Percentiles rank a stretch among this genome's conserved stretches.
Conservation (phyloP, 441 rosid species). For the Euphorbia celastroides region DNA sequence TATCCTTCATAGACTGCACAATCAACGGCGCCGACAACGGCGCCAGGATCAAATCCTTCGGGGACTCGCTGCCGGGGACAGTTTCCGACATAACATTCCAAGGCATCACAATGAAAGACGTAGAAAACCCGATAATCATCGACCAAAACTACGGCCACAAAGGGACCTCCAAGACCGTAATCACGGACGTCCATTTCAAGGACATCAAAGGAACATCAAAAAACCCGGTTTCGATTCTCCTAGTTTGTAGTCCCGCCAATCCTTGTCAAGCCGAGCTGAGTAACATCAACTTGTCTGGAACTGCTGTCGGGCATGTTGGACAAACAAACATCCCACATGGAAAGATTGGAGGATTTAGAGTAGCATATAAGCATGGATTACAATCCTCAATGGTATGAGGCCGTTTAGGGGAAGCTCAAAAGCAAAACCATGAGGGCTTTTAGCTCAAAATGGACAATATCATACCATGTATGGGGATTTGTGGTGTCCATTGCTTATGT, state of each 20-base stretch:
- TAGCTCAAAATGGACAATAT: too few relatives aligned
- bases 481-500: too few relatives aligned
- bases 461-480: too few relatives aligned
- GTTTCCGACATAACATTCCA: conserved; percentile 43
- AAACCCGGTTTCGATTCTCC: conserved; percentile 27
- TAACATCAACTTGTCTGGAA: conserved; percentile 30
- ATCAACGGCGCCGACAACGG: conserved; percentile 41
- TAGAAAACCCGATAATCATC: conserved; percentile 64
- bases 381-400: too few relatives aligned
- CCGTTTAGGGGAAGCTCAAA: too few relatives aligned
- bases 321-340: too few relatives aligned
- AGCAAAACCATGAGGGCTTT: too few relatives aligned
- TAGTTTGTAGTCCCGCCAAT: conserved; percentile 35
- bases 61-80: conserved; percentile 47
- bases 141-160: conserved; percentile 36
- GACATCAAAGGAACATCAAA: conserved; percentile 57
- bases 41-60: conserved; percentile 74
- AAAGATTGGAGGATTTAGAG: too few relatives aligned
- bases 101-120: conserved; percentile 54
- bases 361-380: too few relatives aligned
- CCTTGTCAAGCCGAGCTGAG: conserved; percentile 47
- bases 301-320: too few relatives aligned
- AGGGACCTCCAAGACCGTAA: conserved; percentile 35
- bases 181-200: conserved; percentile 43
- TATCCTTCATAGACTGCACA: conserved; percentile 50